Evolutionary conservation across 2,329 filamentous ascomycete genomes (phyloP).

Genomic region (Neophaeococcomyces aloes): DNA sequence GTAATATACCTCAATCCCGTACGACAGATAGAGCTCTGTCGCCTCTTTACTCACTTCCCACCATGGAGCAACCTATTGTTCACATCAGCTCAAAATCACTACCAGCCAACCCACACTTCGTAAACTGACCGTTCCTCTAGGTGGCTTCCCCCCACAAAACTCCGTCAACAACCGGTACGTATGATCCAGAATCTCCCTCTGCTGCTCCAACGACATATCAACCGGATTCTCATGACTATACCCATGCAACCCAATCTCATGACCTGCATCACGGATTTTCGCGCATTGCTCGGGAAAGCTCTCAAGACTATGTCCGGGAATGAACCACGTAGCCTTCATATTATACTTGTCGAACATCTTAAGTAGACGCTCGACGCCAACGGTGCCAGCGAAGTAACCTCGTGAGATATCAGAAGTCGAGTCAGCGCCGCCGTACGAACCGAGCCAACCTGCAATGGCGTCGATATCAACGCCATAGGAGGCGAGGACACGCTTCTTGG

Average conservation of each 20-base stretch:
- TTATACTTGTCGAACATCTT: slow-evolving; percentile 62
- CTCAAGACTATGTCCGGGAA: slow-evolving; percentile 53
- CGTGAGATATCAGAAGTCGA: slow-evolving; percentile 61
- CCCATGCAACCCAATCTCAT: slow-evolving; percentile 59
- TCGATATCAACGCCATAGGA: slow-evolving; percentile 64
- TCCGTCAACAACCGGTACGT: slow-evolving; percentile 62
- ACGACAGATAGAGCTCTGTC: slow-evolving; percentile 36
- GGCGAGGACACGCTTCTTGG: slow-evolving; percentile 43
- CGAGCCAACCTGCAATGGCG: slow-evolving; percentile 66
- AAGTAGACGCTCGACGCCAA: slow-evolving; percentile 54
- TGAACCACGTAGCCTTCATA: slow-evolving; percentile 60
- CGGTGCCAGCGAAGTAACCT: slow-evolving; percentile 58
- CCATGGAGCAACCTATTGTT: slow-evolving; percentile 47
- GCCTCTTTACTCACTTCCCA: slow-evolving; percentile 64
- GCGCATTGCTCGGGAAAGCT: slow-evolving; percentile 57
- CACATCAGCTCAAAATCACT: slow-evolving; percentile 45
- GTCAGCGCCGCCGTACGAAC: slow-evolving; percentile 64
- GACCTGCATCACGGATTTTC: slow-evolving; percentile 51
- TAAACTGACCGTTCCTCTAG: slow-evolving; percentile 51
- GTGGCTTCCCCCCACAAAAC: slow-evolving; percentile 60
- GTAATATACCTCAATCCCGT: slow-evolving; percentile 50
- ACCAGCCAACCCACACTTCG: slow-evolving; percentile 49
- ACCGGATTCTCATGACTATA: slow-evolving; percentile 66
- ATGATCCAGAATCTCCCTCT: slow-evolving; percentile 65
- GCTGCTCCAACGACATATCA: slow-evolving; percentile 64